These are phyloP conservation scores for Pseudogymnoascus sp. DNA, from an alignment of 2,329 filamentous ascomycete species.

Conservation along the genomic window DNA sequence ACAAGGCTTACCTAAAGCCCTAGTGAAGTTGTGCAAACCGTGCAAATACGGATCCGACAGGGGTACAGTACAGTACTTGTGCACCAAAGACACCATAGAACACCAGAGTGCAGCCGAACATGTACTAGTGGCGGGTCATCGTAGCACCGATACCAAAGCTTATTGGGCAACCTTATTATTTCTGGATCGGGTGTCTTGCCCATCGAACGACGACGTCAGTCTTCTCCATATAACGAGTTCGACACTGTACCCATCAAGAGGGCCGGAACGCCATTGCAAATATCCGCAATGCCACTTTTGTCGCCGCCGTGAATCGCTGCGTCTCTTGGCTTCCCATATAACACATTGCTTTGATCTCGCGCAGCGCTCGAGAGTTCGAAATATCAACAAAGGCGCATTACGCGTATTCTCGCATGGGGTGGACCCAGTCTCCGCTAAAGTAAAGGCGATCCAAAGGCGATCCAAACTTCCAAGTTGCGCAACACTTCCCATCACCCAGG, in stretches of 20 bases:
- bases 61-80: not conserved
- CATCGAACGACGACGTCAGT: conserved; percentile 7
- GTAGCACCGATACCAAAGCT: conserved; percentile 6
- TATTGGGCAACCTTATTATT: conserved; percentile 9
- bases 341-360: not conserved
- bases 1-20: conserved; percentile 9
- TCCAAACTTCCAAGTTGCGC: conserved; percentile 8
- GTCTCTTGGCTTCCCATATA: not conserved
- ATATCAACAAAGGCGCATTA: not conserved
- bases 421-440: conserved; percentile 8
- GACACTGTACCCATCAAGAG: not conserved
- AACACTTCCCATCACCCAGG: not conserved
- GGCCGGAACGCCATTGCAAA: not conserved
- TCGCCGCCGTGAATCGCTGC: not conserved
- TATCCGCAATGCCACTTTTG: not conserved
- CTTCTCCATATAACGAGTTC: conserved; percentile 1
- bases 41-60: not conserved
- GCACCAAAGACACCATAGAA: not conserved
- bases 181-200: conserved; percentile 3
- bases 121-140: not conserved
- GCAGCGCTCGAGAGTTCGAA: not conserved
- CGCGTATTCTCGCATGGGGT: conserved; percentile 2
- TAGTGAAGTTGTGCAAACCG: conserved; percentile 3
- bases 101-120: not conserved
- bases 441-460: conserved; percentile 6